Base-by-base conservation (phyloP, 2,329 filamentous ascomycete genomes). In the Epicoccum nigrum region DNA sequence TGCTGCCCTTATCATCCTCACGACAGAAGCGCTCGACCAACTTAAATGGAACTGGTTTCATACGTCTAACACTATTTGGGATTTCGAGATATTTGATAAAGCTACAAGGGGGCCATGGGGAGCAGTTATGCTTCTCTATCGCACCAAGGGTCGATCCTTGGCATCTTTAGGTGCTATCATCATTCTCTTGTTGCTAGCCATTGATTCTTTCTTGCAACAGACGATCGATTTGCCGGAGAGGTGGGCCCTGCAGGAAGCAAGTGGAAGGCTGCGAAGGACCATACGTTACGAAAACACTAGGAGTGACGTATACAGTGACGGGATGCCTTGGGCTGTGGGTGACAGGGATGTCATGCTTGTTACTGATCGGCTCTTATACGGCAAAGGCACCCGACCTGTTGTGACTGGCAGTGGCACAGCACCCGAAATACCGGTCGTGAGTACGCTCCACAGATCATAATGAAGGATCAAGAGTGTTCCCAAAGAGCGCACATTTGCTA, bases 61-160 rank as follows among this genome's bases (percentile, higher is more conserved):
- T 23, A 57, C 58, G 0, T 51, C 50, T 9, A 61, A 53, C 13
- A 53, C 60, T 11, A 60, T 64, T 2, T 54, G 57, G 12, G 67
- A 70, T 31, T 69, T 71, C 13, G 67, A 71, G 21, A 64, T 67
- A 0, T 72, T 69, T 31, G 68, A 71, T 12, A 66, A 68, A 19
- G 64, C 65, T 7, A 63, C 63, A 1, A 37, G 64, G 5, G 64
- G 64, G 0, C 54, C 60, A 9, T 64, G 58, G 59, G 60, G 65
- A 0, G 56, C 63, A 1, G 32, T 63, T 1, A 20, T 67, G 12
- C 53, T 68, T 0, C 34, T 38, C 1, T 62, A 44, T 4, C 43
- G 60, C 0, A 65, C 59, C 0, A 64, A 51, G n/a, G 59, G 55
- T 0, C 32, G 59, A 0, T 59, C 57, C 0, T 12, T 65, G 2